A percentile compares a stretch with the other conserved stretches of the same genome.
Evolutionary conservation across 805 yeast species (phyloP).

Genomic region (Wickerhamia fluorescens): DNA sequence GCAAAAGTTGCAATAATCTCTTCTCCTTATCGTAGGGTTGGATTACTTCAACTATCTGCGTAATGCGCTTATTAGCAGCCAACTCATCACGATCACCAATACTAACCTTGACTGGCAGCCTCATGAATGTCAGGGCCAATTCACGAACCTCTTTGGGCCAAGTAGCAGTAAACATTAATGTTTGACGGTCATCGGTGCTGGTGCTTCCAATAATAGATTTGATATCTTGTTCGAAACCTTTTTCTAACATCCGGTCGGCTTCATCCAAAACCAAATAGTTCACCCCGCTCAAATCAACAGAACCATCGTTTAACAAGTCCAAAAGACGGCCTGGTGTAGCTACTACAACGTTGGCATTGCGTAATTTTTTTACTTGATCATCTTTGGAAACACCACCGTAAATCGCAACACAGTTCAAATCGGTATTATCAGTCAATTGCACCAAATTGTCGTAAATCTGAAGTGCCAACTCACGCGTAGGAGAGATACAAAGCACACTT

Average conservation of each 20-base stretch:
- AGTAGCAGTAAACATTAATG: slow-evolving; percentile 98
- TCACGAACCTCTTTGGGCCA: slow-evolving; percentile 99
- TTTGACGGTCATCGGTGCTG: slow-evolving; percentile 56
- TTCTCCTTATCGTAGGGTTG: slow-evolving; percentile 71
- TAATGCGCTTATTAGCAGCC: slow-evolving; percentile 88
- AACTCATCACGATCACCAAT: slow-evolving; percentile 94
- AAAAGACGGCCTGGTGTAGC: slow-evolving; percentile 98
- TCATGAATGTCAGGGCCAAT: slow-evolving; percentile 80
- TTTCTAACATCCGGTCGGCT: slow-evolving; percentile 98
- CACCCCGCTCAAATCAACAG: slow-evolving; percentile 59
- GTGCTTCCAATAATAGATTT: slow-evolving; percentile 68
- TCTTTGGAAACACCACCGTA: slow-evolving; percentile 98
- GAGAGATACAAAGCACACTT: slow-evolving; percentile 81
- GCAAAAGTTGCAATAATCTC: slow-evolving; percentile 62
- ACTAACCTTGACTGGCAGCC: slow-evolving; percentile 76
- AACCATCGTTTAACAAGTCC: slow-evolving; percentile 85
- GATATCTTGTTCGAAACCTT: slow-evolving; percentile 96
- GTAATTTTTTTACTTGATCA: slow-evolving; percentile 70
- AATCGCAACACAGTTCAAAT: slow-evolving; percentile 70
- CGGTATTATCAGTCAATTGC: slow-evolving; percentile 52
- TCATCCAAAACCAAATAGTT: slow-evolving; percentile 87
- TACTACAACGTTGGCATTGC: slow-evolving; percentile 69
- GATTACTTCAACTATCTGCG: slow-evolving; percentile 89
- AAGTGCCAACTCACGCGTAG: slow-evolving; percentile 95
- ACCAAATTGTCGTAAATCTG: slow-evolving; percentile 85